phyloP scores from a whole-genome alignment of 1,284 basidiomycete genomes.

The Volvariella surrecta region DNA sequence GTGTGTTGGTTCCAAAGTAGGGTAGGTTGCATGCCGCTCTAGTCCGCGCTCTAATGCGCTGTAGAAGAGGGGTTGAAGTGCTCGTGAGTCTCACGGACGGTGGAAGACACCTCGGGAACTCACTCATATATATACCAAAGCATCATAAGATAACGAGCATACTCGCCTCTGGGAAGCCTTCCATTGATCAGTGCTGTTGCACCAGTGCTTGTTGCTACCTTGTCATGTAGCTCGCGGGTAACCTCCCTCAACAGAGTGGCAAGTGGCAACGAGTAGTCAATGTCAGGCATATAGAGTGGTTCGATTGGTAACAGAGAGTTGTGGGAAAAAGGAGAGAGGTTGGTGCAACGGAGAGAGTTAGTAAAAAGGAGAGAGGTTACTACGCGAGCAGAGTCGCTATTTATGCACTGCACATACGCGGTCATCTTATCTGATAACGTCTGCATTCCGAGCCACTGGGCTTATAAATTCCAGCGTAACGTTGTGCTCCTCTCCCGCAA shows the following conservation, averaged over 20 bases:
- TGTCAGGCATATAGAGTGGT: too few species aligned
- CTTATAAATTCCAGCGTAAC: too few species aligned
- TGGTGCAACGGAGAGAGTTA: too few species aligned
- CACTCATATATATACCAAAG: constrained; percentile 76
- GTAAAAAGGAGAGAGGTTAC: too few species aligned
- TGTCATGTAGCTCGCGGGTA: constrained; percentile 54
- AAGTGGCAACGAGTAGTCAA: constrained; percentile 21
- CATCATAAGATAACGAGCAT: constrained; percentile 65
- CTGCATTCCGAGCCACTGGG: too few species aligned
- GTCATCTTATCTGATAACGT: too few species aligned
- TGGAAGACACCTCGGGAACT: constrained; percentile 20
- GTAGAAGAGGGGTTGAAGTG: constrained; percentile 8
- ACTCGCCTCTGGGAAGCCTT: constrained; percentile 54
- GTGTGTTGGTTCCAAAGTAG: constrained; percentile 59
- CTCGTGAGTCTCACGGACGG: neutral
- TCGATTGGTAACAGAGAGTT: too few species aligned
- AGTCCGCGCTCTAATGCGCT: constrained; percentile 61
- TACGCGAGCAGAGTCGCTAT: too few species aligned
- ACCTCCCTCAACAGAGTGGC: constrained; percentile 43
- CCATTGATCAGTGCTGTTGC: constrained; percentile 56
- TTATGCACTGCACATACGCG: too few species aligned
- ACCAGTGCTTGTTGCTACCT: constrained; percentile 51
- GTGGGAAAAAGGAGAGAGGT: too few species aligned
- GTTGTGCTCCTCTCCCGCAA: too few species aligned
- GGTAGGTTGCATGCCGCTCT: constrained; percentile 53